These are phyloP conservation scores for Physaria fendleri DNA, from an alignment of 345 rosid species.

Conservation along the genomic window DNA sequence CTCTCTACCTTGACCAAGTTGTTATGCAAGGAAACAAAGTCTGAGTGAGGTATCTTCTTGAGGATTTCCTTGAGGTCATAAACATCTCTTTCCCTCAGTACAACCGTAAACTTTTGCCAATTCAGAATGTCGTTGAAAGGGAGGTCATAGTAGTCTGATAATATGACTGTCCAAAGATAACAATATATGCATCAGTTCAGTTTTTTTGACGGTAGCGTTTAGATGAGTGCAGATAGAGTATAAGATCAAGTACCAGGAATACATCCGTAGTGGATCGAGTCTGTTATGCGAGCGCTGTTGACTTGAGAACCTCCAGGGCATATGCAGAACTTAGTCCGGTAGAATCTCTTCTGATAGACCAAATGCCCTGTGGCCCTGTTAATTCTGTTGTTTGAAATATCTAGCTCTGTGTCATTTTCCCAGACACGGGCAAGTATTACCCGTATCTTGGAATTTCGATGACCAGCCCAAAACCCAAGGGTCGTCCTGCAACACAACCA, in stretches of 20 bases:
- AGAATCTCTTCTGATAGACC: slow-evolving; percentile 86
- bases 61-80: slow-evolving; percentile 72
- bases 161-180: slow-evolving; percentile 51
- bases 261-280: slow-evolving; percentile 96
- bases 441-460: slow-evolving; percentile 86
- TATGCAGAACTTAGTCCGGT: slow-evolving; percentile 81
- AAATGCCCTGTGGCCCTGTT: slow-evolving; percentile 78
- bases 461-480: slow-evolving; percentile 98
- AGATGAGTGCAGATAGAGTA: background rate
- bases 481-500: slow-evolving; percentile 55
- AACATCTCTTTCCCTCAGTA: slow-evolving; percentile 65
- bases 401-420: slow-evolving; percentile 93
- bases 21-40: slow-evolving; percentile 59
- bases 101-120: slow-evolving; percentile 72
- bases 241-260: slow-evolving; percentile 60
- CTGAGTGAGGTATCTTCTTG: slow-evolving; percentile 58
- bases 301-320: slow-evolving; percentile 99
- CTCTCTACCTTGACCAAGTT: slow-evolving; percentile 67
- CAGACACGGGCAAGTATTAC: slow-evolving; percentile 91
- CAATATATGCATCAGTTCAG: background rate
- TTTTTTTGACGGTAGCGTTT: background rate
- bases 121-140: slow-evolving; percentile 85
- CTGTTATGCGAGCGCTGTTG: slow-evolving; percentile 92
- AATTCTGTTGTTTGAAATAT: slow-evolving; percentile 81
- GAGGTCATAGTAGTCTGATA: slow-evolving; percentile 80